phyloP scores from a whole-genome alignment of 169 alveolate species.

The Pseudocohnilembus persalinus region DNA sequence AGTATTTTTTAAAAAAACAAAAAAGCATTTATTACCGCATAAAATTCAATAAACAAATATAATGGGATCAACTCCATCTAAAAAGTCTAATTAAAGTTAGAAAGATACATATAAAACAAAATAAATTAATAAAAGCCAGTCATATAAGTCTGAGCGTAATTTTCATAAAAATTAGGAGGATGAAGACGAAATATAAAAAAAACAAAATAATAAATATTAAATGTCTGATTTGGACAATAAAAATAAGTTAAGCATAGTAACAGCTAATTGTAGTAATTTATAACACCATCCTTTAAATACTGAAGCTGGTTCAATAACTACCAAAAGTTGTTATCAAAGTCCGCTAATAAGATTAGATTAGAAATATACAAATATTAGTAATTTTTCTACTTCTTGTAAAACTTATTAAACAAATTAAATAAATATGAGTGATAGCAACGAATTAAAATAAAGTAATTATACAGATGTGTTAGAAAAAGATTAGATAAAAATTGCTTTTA shows the following conservation, averaged over 20 bases:
- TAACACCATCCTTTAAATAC: too few relatives aligned
- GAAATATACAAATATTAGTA: background rate
- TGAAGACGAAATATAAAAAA: background rate
- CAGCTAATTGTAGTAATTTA: too few relatives aligned
- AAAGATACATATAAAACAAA: too few relatives aligned
- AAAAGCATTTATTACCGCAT: background rate
- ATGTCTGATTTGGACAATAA: background rate
- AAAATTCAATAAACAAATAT: too few relatives aligned
- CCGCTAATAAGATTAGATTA: background rate
- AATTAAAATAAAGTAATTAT: too few relatives aligned
- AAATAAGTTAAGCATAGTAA: too few relatives aligned
- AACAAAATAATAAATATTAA: too few relatives aligned
- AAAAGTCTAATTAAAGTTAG: background rate
- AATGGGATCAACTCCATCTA: background rate
- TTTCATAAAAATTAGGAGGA: background rate
- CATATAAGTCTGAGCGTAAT: background rate
- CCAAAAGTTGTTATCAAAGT: background rate
- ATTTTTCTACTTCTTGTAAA: background rate
- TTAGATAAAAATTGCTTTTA: too few relatives aligned
- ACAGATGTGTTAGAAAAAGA: background rate
- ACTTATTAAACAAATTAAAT: too few relatives aligned
- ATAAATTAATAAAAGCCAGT: too few relatives aligned
- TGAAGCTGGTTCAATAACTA: background rate
- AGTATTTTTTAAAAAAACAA: background rate
- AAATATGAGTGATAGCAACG: background rate